Percentiles rank a stretch among this genome's conserved stretches.
phyloP scores from a whole-genome alignment of 2,329 filamentous ascomycete species.

The Colletotrichum sp. region DNA sequence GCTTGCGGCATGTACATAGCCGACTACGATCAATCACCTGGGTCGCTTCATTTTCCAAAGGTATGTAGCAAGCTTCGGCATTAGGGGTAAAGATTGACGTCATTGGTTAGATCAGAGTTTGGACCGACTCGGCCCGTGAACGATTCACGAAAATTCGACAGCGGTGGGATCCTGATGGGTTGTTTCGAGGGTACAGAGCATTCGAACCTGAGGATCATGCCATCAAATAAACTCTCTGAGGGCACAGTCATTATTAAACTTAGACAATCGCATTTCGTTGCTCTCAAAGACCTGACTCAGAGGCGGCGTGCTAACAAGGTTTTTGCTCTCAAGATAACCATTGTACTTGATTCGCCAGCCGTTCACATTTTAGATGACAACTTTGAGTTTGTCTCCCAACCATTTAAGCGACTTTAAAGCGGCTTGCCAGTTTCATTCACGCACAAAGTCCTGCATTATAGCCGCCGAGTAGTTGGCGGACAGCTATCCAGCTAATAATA shows the following conservation, averaged over 20 bases:
- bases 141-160: not conserved
- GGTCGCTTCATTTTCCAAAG: not conserved
- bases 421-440: too few relatives aligned
- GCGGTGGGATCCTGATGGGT: not conserved
- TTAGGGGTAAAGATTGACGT: not conserved
- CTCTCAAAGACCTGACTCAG: not conserved
- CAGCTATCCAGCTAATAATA: too few relatives aligned
- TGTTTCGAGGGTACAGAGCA: not conserved
- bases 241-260: not conserved
- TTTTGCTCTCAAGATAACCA: too few relatives aligned
- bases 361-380: too few relatives aligned
- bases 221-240: not conserved
- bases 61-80: not conserved
- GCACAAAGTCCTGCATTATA: too few relatives aligned
- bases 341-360: too few relatives aligned
- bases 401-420: too few relatives aligned
- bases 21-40: not conserved
- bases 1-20: not conserved
- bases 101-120: not conserved
- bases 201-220: not conserved
- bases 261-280: not conserved
- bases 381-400: too few relatives aligned
- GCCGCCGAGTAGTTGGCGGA: too few relatives aligned
- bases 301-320: too few relatives aligned
- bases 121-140: not conserved